phyloP scores from a whole-genome alignment of 768 basidiomycete genomes.

The Tephrocybe sp. region DNA sequence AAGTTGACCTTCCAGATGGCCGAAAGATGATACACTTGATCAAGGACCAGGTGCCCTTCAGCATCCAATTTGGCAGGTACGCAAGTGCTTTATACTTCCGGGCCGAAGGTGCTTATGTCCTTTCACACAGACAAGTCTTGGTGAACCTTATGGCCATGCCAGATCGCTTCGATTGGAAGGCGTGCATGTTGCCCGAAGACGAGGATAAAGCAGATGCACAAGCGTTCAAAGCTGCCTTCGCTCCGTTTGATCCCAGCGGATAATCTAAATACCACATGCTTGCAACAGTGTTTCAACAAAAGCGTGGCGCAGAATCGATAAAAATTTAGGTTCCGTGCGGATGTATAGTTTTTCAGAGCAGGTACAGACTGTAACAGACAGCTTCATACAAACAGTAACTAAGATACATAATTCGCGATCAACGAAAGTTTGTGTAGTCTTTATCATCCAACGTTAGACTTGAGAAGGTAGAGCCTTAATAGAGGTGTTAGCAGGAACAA shows the following conservation, averaged over 20 bases:
- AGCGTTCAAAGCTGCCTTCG: conserved; percentile 83
- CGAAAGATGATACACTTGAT: conserved; percentile 84
- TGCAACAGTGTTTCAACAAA: background rate
- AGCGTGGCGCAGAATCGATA: background rate
- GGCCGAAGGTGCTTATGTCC: background rate
- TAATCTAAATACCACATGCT: conserved; percentile 1
- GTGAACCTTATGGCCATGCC: conserved; percentile 74
- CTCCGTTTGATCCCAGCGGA: conserved; percentile 61
- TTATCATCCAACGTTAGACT: too few species aligned
- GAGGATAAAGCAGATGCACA: conserved; percentile 85
- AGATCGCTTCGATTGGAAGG: conserved; percentile 90
- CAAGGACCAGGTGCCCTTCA: conserved; percentile 75
- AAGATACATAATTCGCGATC: too few species aligned
- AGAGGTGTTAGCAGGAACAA: too few species aligned
- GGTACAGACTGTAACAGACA: too few species aligned
- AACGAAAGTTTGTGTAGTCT: too few species aligned
- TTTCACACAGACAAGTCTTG: conserved; percentile 66
- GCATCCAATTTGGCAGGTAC: conserved; percentile 93
- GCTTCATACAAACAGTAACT: too few species aligned
- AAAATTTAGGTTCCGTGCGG: too few species aligned
- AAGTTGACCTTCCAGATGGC: conserved; percentile 87
- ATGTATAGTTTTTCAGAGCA: too few species aligned
- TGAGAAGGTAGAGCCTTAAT: too few species aligned
- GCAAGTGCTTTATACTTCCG: conserved; percentile 22
- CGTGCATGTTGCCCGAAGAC: conserved; percentile 77